A percentile compares a stretch with the other conserved stretches of the same genome.
Conservation (phyloP, 129 eudicot genomes). For the Centrapalus pauciflorus region DNA sequence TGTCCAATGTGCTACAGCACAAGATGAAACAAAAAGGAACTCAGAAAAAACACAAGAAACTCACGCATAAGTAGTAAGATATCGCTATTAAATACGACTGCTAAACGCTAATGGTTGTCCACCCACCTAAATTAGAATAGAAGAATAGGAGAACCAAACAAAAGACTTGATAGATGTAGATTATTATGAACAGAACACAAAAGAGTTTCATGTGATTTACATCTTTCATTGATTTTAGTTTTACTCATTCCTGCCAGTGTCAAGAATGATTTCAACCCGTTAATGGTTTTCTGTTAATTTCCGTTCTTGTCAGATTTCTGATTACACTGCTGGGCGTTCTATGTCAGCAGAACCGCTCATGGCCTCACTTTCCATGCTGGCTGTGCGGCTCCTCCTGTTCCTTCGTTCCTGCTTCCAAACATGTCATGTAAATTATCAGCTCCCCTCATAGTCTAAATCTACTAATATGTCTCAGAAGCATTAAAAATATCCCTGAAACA, state of each 20-base stretch:
- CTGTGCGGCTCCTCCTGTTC: slow-evolving; percentile 64
- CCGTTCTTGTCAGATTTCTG: slow-evolving; percentile 27
- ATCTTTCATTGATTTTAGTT: slow-evolving; percentile 18
- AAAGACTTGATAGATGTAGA: slow-evolving; percentile 16
- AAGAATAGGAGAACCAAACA: slow-evolving; percentile 10
- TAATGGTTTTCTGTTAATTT: slow-evolving; percentile 26
- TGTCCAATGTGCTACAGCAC: too few relatives aligned
- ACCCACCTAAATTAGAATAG: slow-evolving; percentile 17
- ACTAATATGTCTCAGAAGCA: neutral
- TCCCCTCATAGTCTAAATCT: neutral
- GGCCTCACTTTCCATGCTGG: slow-evolving; percentile 75
- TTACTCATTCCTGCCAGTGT: slow-evolving; percentile 24
- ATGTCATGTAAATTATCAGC: neutral
- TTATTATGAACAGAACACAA: slow-evolving; percentile 34
- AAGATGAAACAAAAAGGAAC: too few relatives aligned
- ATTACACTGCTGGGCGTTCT: slow-evolving; percentile 33
- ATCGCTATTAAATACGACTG: slow-evolving; percentile 7
- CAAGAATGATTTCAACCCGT: slow-evolving; percentile 25
- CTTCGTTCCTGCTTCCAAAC: slow-evolving; percentile 62
- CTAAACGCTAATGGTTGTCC: slow-evolving; percentile 14
- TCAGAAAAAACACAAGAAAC: too few relatives aligned
- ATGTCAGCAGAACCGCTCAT: slow-evolving; percentile 48
- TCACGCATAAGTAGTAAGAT: neutral
- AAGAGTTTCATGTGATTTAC: slow-evolving; percentile 25
- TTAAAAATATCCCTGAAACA: too few relatives aligned